phyloP scores from a whole-genome alignment of 805 yeast species.

The Spencermartinsiella europaea region DNA sequence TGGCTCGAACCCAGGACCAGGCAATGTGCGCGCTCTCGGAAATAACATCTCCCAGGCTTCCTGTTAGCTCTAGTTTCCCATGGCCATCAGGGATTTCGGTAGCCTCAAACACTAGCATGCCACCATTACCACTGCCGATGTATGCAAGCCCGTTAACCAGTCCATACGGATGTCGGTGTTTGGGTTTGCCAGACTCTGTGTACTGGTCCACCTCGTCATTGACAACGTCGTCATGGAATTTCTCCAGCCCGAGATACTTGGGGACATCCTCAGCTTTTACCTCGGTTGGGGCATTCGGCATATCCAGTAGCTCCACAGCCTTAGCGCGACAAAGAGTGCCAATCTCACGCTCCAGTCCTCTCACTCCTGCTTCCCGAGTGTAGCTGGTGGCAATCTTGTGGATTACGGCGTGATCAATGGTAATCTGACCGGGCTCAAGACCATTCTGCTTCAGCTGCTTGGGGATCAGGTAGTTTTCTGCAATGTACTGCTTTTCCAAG shows the following conservation, averaged over 20 bases:
- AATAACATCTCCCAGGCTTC: slow-evolving; percentile 75
- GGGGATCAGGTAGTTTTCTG: slow-evolving; percentile 62
- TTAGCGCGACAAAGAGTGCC: slow-evolving; percentile 76
- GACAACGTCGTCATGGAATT: slow-evolving; percentile 37
- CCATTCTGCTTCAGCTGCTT: slow-evolving; percentile 71
- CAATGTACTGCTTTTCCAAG: slow-evolving; percentile 70
- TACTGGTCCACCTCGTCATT: slow-evolving; percentile 40
- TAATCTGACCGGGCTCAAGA: slow-evolving; percentile 41
- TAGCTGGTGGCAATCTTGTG: slow-evolving; percentile 59
- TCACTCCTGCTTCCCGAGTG: slow-evolving; percentile 82
- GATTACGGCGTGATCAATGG: slow-evolving; percentile 50
- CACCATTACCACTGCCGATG: slow-evolving; percentile 82
- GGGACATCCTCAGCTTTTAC: slow-evolving; percentile 55
- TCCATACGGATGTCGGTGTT: slow-evolving; percentile 52
- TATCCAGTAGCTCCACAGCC: slow-evolving; percentile 47
- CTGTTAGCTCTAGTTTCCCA: slow-evolving; percentile 59
- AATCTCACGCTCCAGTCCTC: slow-evolving; percentile 68
- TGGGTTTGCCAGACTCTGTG: slow-evolving; percentile 26
- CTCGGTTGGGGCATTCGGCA: slow-evolving; percentile 4
- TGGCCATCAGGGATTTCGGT: slow-evolving; percentile 50
- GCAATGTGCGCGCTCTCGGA: slow-evolving; percentile 81
- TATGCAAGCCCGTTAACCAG: slow-evolving; percentile 85
- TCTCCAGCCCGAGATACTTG: slow-evolving; percentile 64
- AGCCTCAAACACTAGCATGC: slow-evolving; percentile 73
- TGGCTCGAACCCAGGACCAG: slow-evolving; percentile 60